These are phyloP conservation scores for Eimeria necatrix DNA, from an alignment of 169 alveolate species.

Conservation along the genomic window DNA sequence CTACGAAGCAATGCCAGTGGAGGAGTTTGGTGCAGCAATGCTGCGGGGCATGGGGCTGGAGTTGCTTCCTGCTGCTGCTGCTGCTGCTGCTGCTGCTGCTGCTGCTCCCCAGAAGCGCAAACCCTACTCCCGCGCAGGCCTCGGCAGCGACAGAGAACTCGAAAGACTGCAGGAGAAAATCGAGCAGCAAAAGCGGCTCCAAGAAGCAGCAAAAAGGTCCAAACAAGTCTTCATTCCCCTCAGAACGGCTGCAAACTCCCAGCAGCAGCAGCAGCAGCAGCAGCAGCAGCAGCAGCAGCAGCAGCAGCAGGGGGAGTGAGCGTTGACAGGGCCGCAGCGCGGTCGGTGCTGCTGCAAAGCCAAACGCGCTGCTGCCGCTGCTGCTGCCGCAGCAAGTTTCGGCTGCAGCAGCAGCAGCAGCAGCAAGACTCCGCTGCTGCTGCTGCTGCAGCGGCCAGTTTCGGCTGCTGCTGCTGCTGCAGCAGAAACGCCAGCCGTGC, in stretches of 20 bases:
- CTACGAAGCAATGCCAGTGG: slow-evolving; percentile 53
- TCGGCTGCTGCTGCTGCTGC: background rate
- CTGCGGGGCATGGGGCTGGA: slow-evolving; percentile 77
- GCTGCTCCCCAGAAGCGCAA: slow-evolving; percentile 20
- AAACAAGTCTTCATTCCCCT: slow-evolving; percentile 1
- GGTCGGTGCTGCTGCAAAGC: background rate
- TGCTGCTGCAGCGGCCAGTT: background rate
- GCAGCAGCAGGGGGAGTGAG: slow-evolving; percentile 17
- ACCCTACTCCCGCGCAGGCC: slow-evolving; percentile 66
- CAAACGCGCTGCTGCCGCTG: too few species aligned
- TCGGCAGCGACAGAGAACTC: slow-evolving; percentile 62
- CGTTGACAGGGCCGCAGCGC: background rate
- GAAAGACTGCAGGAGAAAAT: slow-evolving; percentile 41
- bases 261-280: background rate
- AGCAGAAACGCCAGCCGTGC: background rate
- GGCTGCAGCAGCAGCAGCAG: background rate
- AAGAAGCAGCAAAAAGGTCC: background rate
- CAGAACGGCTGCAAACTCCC: background rate
- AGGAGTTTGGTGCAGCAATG: slow-evolving; percentile 72
- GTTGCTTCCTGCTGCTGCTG: background rate
- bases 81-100: slow-evolving; percentile 12
- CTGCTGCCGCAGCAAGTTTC: too few species aligned
- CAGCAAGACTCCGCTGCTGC: background rate
- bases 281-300: background rate
- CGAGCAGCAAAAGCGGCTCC: background rate